phyloP scores from a whole-genome alignment of 1,139 yeast genomes.

The Saccharomyces uvarum region DNA sequence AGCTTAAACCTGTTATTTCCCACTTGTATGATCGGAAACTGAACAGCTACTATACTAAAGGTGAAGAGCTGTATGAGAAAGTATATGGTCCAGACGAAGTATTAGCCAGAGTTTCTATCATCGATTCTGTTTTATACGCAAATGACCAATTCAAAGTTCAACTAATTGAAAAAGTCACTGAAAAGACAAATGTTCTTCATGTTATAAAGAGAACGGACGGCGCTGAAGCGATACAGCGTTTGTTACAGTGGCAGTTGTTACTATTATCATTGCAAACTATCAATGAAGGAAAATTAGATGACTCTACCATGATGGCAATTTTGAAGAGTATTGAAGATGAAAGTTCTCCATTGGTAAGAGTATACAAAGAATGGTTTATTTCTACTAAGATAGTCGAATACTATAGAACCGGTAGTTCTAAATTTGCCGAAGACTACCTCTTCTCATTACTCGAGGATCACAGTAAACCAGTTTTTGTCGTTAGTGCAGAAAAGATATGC shows the following conservation, averaged over 20 bases:
- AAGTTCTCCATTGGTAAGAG: conserved; percentile 69
- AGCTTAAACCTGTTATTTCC: conserved; percentile 53
- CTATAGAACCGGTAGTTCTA: neutral
- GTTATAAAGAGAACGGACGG: conserved; percentile 57
- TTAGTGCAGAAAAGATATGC: conserved; percentile 55
- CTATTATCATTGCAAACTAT: conserved; percentile 34
- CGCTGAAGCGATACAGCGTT: conserved; percentile 58
- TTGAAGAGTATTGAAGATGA: conserved; percentile 41
- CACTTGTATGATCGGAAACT: conserved; percentile 39
- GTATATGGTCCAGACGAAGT: conserved; percentile 58
- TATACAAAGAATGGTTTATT: conserved; percentile 73
- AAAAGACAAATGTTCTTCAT: conserved; percentile 37
- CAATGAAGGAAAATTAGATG: conserved; percentile 14
- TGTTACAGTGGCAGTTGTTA: conserved; percentile 50
- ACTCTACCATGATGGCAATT: conserved; percentile 22
- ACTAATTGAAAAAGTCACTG: conserved; percentile 40
- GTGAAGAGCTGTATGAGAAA: conserved; percentile 37
- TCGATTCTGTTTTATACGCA: conserved; percentile 39
- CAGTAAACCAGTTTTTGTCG: conserved; percentile 46
- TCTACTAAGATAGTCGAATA: conserved; percentile 27
- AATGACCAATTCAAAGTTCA: conserved; percentile 35
- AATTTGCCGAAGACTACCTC: conserved; percentile 20
- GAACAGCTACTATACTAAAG: conserved; percentile 11
- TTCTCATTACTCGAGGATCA: conserved; percentile 31
- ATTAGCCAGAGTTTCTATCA: conserved; percentile 44